Conservation (phyloP, 1,284 basidiomycete genomes). For the Rhodotorula mucilaginosa region DNA sequence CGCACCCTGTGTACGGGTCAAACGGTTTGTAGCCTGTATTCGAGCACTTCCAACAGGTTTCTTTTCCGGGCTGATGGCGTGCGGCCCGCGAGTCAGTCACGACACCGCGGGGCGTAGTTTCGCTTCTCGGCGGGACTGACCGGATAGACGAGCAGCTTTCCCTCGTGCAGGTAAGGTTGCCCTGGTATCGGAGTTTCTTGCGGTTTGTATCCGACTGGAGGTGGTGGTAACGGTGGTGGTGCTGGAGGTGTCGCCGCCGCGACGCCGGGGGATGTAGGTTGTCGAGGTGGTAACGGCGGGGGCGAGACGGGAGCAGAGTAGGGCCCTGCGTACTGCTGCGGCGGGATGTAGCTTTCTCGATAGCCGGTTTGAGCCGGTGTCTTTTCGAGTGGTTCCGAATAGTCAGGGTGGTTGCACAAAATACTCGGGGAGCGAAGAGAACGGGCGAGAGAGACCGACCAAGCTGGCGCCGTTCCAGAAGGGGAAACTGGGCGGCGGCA, state of each 20-base stretch:
- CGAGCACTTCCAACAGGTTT: slow-evolving; percentile 28
- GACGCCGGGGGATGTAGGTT: neutral
- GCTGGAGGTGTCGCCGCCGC: neutral
- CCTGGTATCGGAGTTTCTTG: slow-evolving; percentile 34
- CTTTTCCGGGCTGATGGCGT: slow-evolving; percentile 1
- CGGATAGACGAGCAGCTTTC: slow-evolving; percentile 39
- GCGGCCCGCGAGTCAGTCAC: neutral
- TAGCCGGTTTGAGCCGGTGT: slow-evolving; percentile 38
- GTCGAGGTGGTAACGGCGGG: slow-evolving; percentile 1
- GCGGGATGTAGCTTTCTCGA: slow-evolving; percentile 12
- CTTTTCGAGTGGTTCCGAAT: neutral
- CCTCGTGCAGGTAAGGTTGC: slow-evolving; percentile 37
- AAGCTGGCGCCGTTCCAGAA: slow-evolving; percentile 39
- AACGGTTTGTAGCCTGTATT: slow-evolving; percentile 39
- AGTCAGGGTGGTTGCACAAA: too few relatives aligned
- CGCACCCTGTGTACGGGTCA: slow-evolving; percentile 2
- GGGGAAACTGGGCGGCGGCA: slow-evolving; percentile 30
- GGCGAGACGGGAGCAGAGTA: neutral
- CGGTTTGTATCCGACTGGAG: slow-evolving; percentile 27
- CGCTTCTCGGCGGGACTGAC: neutral
- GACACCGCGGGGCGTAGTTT: neutral
- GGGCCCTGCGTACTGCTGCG: neutral
- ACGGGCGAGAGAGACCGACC: neutral
- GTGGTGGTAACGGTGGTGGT: neutral
- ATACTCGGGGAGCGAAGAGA: neutral